Base-by-base conservation (phyloP, 495 filamentous ascomycete species). In the Aspergillus baeticus region DNA sequence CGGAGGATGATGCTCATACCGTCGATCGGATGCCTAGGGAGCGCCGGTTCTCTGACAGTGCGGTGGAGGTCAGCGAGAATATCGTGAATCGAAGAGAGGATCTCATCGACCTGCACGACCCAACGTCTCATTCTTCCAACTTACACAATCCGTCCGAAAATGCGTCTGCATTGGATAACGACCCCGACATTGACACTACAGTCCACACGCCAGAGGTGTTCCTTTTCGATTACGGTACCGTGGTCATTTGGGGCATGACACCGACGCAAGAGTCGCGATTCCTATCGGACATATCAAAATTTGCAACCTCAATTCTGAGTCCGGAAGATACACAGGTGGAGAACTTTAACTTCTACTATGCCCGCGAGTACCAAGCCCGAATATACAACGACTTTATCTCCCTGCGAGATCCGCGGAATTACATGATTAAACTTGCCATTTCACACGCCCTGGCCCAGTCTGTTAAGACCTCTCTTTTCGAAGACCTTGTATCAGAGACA, bases 351-450 rank as follows among this genome's bases (percentile, higher is more conserved):
- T 98, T 97, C 69, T 98, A 98, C 74, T 97, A 98, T 74, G 96
- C 94, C 1, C 82, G 87, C 51, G 92, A 96, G 62, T 98, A 98
- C 68, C 94, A 98, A 65, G 91, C 95, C 10, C 84, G 95, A 35
- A 98, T 98, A 66, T 98, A 98, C 78, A 98, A 98, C 67, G 94
- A 98, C 65, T 98, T 98, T 63, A 98, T 98, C 70, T 92, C 88
- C 0, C 72, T 98, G 41, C 81, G 91, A 35, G 91, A 96, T 57
- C 96, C 95, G 64, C 84, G 84, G 60, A 96, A 96, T 71, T 93
- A 97, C 75, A 98, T 98, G 94, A 89, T 87, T 56, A 98, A 98
- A 73, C 78, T 98, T 10, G 92, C 95, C 29, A 98, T 98, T 63
- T 94, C 89, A 13, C 94, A 98, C 73, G 94, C 92, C 7, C 76